phyloP scores from a whole-genome alignment of 805 yeast genomes.

The Alloascoidea africana region DNA sequence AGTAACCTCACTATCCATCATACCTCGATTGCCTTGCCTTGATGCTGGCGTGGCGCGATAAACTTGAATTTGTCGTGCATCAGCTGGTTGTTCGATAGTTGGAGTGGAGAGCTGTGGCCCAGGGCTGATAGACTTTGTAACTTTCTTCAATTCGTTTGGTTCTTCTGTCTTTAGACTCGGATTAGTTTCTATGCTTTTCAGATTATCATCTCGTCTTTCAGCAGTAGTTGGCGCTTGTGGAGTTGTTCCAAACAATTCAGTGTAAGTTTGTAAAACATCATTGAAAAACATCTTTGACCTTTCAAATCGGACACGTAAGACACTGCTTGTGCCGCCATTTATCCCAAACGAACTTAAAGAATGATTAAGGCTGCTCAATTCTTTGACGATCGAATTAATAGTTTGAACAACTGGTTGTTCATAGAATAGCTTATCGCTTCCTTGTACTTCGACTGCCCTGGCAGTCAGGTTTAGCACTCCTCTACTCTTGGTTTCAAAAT shows the following conservation, averaged over 20 bases:
- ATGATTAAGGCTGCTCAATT: conserved; percentile 8
- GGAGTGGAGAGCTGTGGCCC: too few relatives aligned
- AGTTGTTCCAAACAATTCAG: conserved; percentile 5
- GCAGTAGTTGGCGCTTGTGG: conserved; percentile 5
- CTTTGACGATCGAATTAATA: conserved; percentile 7
- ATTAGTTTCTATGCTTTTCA: neutral
- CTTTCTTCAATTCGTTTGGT: too few relatives aligned
- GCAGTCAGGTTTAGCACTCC: conserved; percentile 12
- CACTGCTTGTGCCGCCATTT: conserved; percentile 7
- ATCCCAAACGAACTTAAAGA: conserved; percentile 9
- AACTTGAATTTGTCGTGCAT: too few relatives aligned
- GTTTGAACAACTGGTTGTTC: conserved; percentile 11
- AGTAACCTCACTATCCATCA: too few relatives aligned
- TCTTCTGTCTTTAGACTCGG: too few relatives aligned
- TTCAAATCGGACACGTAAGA: conserved; percentile 9
- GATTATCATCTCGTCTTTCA: neutral
- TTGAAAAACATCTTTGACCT: conserved; percentile 6
- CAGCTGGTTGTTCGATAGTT: too few relatives aligned
- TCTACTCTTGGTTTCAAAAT: conserved; percentile 9
- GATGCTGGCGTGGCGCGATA: too few relatives aligned
- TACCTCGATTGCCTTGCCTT: too few relatives aligned
- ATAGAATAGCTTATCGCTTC: conserved; percentile 4
- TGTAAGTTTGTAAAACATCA: conserved; percentile 6
- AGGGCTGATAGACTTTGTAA: too few relatives aligned
- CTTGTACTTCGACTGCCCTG: conserved; percentile 4